Base-by-base conservation (phyloP, 2,329 filamentous ascomycete genomes). In the Sporothrix curviconia region DNA sequence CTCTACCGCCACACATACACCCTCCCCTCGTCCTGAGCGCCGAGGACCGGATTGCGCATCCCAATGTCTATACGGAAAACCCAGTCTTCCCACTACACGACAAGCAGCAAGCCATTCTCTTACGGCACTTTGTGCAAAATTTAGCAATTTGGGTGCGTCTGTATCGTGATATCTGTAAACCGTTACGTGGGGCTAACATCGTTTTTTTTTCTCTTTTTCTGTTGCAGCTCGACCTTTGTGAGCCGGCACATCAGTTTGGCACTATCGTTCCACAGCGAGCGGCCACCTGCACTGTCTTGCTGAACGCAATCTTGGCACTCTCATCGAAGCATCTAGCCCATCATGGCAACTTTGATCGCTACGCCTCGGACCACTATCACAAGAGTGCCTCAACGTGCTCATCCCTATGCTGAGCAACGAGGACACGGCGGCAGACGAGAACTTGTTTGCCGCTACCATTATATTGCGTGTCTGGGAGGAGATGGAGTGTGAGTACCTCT, bases 401-500 rank as follows among this genome's bases (percentile, higher is more conserved):
- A 71, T 82, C 19, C 72, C 78, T 2, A 77, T 79, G 60, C 73
- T 81, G 4, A 76, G 65, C 37, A 60, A 69, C 19, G 66, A 71
- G 0, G 68, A 67, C 2, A 72, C 71, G 2, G 69, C 75, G 1
- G 67, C 73, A 15, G 77, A 80, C 58, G 78, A 80, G 63, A 76
- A 78, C 36, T 65, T 81, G 2, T 74, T 82, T 34, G 79, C 80
- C 0, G 79, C 80, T 0, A 78, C 76, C 0, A 80, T 83, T 32
- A 80, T 84, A 9, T 70, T 84, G 2, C 72, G 81, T 1, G 78
- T 80, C 2, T 72, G 81, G 19, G 80, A 84, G 64, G 81, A 84
- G 61, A 76, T 84, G 59, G 72, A 75, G 57, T 69, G 61, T 61
- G 34, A 9, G 60, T n/a, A n/a, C n/a, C n/a, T 44, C n/a, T n/a